Evolutionary conservation across 805 yeast genomes (phyloP).

Genomic region (Metschnikowia reukaufii): DNA sequence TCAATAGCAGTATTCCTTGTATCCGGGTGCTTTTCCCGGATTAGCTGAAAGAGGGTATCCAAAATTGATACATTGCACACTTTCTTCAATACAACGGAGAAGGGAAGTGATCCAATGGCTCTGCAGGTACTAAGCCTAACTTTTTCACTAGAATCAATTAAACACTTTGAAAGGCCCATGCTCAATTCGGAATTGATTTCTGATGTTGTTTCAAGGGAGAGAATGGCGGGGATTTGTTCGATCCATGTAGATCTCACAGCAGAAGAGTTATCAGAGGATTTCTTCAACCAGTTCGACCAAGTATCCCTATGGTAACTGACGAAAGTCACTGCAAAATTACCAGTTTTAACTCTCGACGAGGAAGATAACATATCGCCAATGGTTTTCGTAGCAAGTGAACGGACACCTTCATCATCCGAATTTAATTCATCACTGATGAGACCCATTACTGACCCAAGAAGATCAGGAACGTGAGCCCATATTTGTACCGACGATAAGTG

Average conservation of each 20-base stretch:
- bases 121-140: conserved; percentile 65
- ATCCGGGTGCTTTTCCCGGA: conserved; percentile 67
- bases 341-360: conserved; percentile 28
- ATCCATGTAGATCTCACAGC: conserved; percentile 71
- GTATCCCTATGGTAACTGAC: conserved; percentile 55
- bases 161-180: conserved; percentile 62
- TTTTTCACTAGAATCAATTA: conserved; percentile 72
- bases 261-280: conserved; percentile 67
- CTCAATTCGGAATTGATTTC: conserved; percentile 45
- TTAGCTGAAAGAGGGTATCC: conserved; percentile 56
- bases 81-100: conserved; percentile 46
- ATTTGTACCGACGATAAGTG: conserved; percentile 64
- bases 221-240: conserved; percentile 50
- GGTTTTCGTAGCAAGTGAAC: conserved; percentile 70
- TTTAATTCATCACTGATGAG: conserved; percentile 75
- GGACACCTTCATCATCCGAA: conserved; percentile 62
- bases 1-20: conserved; percentile 62
- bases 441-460: conserved; percentile 72
- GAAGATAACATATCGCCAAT: conserved; percentile 60
- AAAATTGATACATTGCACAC: conserved; percentile 50
- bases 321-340: conserved; percentile 55
- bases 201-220: conserved; percentile 42
- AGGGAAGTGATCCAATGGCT: conserved; percentile 48
- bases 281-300: conserved; percentile 72
- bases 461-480: conserved; percentile 78